Base-by-base conservation (phyloP, 139 green algal genomes). In the Zygnema cylindricum region DNA sequence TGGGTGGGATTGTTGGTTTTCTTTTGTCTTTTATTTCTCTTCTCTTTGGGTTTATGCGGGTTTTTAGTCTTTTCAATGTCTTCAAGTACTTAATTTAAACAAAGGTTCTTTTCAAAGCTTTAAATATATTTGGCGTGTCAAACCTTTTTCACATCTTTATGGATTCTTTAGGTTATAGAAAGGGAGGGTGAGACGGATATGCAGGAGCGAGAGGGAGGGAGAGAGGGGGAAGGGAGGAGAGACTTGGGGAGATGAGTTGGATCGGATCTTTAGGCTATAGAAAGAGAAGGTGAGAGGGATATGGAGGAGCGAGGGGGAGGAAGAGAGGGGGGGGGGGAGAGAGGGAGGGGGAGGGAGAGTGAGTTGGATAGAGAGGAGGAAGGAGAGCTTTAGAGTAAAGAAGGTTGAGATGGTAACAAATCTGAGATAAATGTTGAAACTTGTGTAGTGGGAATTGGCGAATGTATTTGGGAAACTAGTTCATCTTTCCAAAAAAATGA, bases 91-190 rank as follows among this genome's bases (percentile, higher is more conserved):
- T n/a, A n/a, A n/a, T n/a, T n/a, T 85, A 92, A 55, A 2, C 32
- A 33, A 93, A 93, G 81, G 63, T 7, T 2, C 87, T 91, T 69
- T 32, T 38, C 30, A 1, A 40, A 7, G 39, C 43, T 33, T 32
- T 35, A 69, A 33, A 76, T 71, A 85, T 33, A 11, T 36, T 30
- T 36, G 22, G 16, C 43, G 76, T n/a, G 35, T n/a, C 43, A 43
- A 55, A 16, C 16, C 1, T 16, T 25, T 36, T 38, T 76, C 49
- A 76, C 76, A 77, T 84, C 1, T 76, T 82, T 36, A 43, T 54
- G 1, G 82, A 54, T 43, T 76, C 82, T 30, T n/a, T 84, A 22
- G 85, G 89, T n/a, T n/a, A 81, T 88, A 78, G 82, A n/a, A 49
- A 63, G 32, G 86, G 39, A 22, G 81, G 71, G 69, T 69, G 2